Percentiles rank a stretch among this genome's conserved stretches.
Evolutionary conservation across 1,284 basidiomycete genomes (phyloP).

Genomic region (Vanrija pseudolonga): DNA sequence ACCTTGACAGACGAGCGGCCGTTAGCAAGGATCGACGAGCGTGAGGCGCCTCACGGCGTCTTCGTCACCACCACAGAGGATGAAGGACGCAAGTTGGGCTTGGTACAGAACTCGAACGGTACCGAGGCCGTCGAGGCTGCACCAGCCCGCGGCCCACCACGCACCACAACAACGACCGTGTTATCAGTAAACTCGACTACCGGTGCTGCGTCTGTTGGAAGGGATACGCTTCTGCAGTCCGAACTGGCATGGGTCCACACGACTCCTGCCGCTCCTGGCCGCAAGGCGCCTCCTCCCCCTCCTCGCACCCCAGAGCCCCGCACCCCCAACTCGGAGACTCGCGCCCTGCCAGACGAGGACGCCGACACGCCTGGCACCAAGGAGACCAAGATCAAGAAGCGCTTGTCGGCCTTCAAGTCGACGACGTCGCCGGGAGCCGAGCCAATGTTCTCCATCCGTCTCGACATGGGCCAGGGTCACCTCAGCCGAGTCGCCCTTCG

Average conservation of each 20-base stretch:
- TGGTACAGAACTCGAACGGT: conserved; percentile 28
- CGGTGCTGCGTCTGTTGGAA: conserved; percentile 30
- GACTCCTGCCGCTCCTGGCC: too few species aligned
- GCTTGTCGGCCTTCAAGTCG: conserved; percentile 30
- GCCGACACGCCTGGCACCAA: conserved; percentile 27
- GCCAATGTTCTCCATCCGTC: conserved; percentile 38
- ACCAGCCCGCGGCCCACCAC: conserved; percentile 15
- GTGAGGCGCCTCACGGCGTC: conserved; percentile 18
- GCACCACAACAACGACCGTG: conserved; percentile 27
- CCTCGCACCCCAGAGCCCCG: conserved; percentile 5
- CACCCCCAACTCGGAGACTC: conserved; percentile 13
- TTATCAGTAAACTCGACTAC: conserved; percentile 23
- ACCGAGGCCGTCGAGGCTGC: conserved; percentile 21
- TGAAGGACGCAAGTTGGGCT: conserved; percentile 39
- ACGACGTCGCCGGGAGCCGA: conserved; percentile 17
- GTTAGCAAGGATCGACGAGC: not conserved
- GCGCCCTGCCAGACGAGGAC: conserved; percentile 13
- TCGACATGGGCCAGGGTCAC: conserved; percentile 25
- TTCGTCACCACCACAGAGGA: conserved; percentile 32
- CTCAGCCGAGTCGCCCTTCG: conserved; percentile 42
- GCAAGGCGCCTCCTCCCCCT: not conserved
- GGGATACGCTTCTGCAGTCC: conserved; percentile 32
- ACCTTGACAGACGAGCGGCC: too few species aligned
- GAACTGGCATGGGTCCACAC: conserved; percentile 31
- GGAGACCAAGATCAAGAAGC: conserved; percentile 24